Evolutionary conservation across 2,329 filamentous ascomycete species (phyloP).

Genomic region (Dactylellina drechsleri): DNA sequence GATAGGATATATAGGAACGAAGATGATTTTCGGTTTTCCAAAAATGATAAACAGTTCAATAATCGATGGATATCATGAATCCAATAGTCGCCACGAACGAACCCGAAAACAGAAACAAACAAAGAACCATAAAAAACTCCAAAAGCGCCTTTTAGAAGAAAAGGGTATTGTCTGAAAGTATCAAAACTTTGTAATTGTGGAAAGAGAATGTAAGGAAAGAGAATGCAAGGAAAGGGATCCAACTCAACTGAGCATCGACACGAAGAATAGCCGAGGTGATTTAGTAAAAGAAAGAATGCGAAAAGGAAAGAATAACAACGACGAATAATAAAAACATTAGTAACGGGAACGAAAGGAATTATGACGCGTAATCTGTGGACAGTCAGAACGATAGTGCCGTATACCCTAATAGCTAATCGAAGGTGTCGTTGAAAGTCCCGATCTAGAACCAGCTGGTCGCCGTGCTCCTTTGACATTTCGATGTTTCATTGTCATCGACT

Average conservation of each 20-base stretch:
- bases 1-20: constrained; percentile 4
- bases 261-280: background rate
- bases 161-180: constrained; percentile 34
- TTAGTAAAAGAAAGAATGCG: constrained; percentile 9
- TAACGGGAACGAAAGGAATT: background rate
- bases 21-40: background rate
- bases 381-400: too few species aligned
- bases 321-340: background rate
- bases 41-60: constrained; percentile 12
- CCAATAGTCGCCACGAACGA: background rate
- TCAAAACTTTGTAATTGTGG: constrained; percentile 14
- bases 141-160: constrained; percentile 31
- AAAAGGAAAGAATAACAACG: background rate
- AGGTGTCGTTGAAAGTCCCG: too few species aligned
- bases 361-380: too few species aligned
- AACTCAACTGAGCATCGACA: background rate
- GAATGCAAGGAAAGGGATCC: background rate
- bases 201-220: background rate
- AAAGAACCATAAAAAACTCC: constrained; percentile 7
- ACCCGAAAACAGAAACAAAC: constrained; percentile 16
- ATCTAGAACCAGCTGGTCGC: too few species aligned
- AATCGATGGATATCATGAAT: constrained; percentile 5
- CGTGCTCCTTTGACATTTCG: too few species aligned
- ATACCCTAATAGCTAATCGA: too few species aligned
- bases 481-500: constrained; percentile 19